phyloP scores from a whole-genome alignment of 257 asterid species.

The Nicotiana benthamiana region DNA sequence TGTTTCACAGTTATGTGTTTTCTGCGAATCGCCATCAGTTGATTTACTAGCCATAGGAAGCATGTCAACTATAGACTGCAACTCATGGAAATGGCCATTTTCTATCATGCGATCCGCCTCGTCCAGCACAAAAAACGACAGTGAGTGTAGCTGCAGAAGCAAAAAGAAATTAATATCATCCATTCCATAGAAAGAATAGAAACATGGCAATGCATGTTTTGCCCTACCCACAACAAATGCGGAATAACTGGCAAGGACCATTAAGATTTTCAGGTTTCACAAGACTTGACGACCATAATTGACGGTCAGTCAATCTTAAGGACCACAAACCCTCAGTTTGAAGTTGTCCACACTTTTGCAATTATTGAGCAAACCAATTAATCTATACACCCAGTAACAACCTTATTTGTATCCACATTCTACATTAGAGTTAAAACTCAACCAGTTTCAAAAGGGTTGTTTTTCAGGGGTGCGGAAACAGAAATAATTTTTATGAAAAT shows the following conservation, averaged over 20 bases:
- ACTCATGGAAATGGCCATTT: slow-evolving; percentile 85
- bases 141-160: slow-evolving; percentile 70
- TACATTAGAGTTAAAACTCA: background rate
- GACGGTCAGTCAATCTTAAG: background rate
- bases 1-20: slow-evolving; percentile 53
- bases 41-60: slow-evolving; percentile 67
- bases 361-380: background rate
- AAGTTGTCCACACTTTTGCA: background rate
- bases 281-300: background rate
- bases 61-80: slow-evolving; percentile 93
- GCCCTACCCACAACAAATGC: background rate
- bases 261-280: background rate
- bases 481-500: background rate
- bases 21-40: slow-evolving; percentile 38
- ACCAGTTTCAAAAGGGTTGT: background rate
- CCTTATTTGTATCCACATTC: background rate
- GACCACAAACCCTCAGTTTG: background rate
- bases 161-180: slow-evolving; percentile 1
- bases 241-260: background rate
- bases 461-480: background rate
- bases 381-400: background rate
- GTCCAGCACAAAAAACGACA: slow-evolving; percentile 94
- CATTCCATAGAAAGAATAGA: background rate
- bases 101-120: slow-evolving; percentile 99
- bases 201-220: background rate